Percentiles rank a stretch among this genome's conserved stretches.
phyloP scores from a whole-genome alignment of 768 basidiomycete species.

The Peribolospora kevripleyi region DNA sequence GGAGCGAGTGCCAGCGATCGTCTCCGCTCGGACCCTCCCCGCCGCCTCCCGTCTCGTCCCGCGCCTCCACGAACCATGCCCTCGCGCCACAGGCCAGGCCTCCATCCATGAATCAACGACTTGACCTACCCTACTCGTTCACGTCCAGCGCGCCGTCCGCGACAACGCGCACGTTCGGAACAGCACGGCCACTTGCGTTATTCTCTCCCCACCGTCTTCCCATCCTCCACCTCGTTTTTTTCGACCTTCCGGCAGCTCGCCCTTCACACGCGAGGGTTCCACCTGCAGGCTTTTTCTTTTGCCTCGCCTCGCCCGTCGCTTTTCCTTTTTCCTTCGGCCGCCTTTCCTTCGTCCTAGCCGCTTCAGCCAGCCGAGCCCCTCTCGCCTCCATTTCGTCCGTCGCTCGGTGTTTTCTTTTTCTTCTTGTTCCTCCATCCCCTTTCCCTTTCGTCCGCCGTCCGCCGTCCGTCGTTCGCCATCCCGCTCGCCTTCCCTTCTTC shows the following conservation, averaged over 20 bases:
- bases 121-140: too few relatives aligned
- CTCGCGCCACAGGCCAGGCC: too few relatives aligned
- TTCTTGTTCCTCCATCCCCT: not conserved
- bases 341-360: not conserved
- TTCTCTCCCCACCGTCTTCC: not conserved
- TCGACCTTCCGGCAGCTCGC: not conserved
- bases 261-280: not conserved
- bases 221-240: not conserved
- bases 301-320: not conserved
- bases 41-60: too few relatives aligned
- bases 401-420: not conserved
- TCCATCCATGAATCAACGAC: too few relatives aligned
- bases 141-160: too few relatives aligned
- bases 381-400: not conserved
- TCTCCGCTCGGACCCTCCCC: not conserved
- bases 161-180: not conserved
- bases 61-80: too few relatives aligned
- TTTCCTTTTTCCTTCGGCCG: not conserved
- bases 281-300: not conserved
- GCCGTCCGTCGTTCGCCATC: not conserved
- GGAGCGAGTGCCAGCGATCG: not conserved
- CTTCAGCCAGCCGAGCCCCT: not conserved
- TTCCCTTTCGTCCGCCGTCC: not conserved
- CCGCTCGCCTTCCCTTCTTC: not conserved
- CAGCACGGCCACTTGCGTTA: conserved; percentile 1